These are phyloP conservation scores for Neofusicoccum kwambonambiense DNA, from an alignment of 2,329 filamentous ascomycete species.

Conservation along the genomic window DNA sequence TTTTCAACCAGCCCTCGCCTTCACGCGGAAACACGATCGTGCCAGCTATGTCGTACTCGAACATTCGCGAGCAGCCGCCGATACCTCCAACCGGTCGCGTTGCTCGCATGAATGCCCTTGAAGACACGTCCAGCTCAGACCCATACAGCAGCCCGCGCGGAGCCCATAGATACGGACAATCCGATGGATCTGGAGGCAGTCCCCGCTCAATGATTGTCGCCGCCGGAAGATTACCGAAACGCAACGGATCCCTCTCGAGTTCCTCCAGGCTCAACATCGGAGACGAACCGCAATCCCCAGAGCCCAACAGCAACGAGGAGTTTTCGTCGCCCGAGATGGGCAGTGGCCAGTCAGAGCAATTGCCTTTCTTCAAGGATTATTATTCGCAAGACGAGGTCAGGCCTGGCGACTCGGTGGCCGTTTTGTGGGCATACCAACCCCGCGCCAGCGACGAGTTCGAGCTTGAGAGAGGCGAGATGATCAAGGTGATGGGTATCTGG, in stretches of 20 bases:
- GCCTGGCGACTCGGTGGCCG: constrained; percentile 83
- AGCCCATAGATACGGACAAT: constrained; percentile 28
- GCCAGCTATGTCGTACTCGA: constrained; percentile 42
- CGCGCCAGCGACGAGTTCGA: constrained; percentile 91
- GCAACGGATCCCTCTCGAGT: constrained; percentile 87
- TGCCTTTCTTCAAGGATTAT: constrained; percentile 97
- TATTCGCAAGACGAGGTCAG: constrained; percentile 97
- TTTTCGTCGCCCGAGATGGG: constrained; percentile 81
- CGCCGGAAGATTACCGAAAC: constrained; percentile 58
- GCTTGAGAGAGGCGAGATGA: constrained; percentile 92
- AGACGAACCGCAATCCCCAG: constrained; percentile 62
- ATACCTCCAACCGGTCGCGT: constrained; percentile 56
- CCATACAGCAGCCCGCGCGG: constrained; percentile 42
- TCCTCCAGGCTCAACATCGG: constrained; percentile 68
- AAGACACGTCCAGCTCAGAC: constrained; percentile 64
- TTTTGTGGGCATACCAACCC: constrained; percentile 95
- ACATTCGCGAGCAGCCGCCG: constrained; percentile 60
- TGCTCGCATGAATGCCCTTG: constrained; percentile 91
- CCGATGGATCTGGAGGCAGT: constrained; percentile 3
- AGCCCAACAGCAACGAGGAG: constrained; percentile 51
- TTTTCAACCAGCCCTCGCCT: constrained; percentile 89
- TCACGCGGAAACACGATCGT: constrained; percentile 37
- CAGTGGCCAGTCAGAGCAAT: constrained; percentile 91
- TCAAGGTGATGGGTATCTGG: constrained; percentile 98
- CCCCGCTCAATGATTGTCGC: constrained; percentile 10